Evolutionary conservation across 1,284 basidiomycete species (phyloP), one percentile per base, ranked within the genome.

Genomic region (Microbotryomycetes sp.): DNA sequence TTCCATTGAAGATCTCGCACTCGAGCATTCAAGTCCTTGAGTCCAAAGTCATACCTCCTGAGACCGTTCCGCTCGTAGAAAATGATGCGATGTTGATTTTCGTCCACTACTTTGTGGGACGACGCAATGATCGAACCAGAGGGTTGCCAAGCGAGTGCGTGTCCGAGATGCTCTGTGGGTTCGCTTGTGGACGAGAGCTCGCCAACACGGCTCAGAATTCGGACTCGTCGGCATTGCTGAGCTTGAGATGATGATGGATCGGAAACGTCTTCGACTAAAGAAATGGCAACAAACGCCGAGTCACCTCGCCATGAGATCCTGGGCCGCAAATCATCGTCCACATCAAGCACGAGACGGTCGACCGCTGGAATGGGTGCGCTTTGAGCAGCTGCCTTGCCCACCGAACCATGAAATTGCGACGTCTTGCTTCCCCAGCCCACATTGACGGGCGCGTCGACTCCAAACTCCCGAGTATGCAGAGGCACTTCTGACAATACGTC

Each of bases 391-490:
- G 83, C 80, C 75, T 97, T 98, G 30, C 96, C 96, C 4, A 92
- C 80, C 0, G 92, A 93, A 15, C 96, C 96, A 71, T 97, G 93
- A 74, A 99, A 99, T 74, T 99, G 96, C 0, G 96, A 98, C 71
- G 88, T 82, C 73, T 94, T 96, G 4, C 89, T 90, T 30, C 96
- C 96, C 96, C 96, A 99, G 9, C 96, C 96, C 58, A 97, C 89
- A 70, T 93, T 90, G 71, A 97, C 90, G 6, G 89, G 90, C 46
- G 85, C 83, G 74, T 92, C 92, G 80, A 92, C 86, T 49, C 94
- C 94, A 68, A 92, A 93, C 48, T 89, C 88, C 45, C 80, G 75
- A 0, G 85, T 83, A 60, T 87, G 81, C 1, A 97, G 76, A 0
- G 84, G 81, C 14, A 80, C 79, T 74, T 97, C 94, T 36, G 84